Conservation (phyloP, 2,329 filamentous ascomycete species). For the Phialemoniopsis sp. region DNA sequence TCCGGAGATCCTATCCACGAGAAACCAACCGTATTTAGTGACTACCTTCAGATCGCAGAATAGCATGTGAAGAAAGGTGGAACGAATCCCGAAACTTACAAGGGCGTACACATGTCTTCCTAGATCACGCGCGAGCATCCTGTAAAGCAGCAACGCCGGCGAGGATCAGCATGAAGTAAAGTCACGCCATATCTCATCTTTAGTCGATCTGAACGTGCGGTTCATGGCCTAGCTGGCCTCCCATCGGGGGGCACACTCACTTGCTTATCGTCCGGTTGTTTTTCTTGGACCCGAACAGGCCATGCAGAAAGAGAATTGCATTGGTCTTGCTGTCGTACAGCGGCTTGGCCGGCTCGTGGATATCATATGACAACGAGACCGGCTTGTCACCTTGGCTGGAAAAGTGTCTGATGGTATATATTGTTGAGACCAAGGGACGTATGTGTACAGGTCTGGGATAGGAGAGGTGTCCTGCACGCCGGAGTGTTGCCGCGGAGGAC, state of each 20-base stretch:
- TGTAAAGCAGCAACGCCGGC: constrained; percentile 24
- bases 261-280: constrained; percentile 95
- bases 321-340: constrained; percentile 34
- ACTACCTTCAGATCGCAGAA: too few relatives aligned
- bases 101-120: constrained; percentile 78
- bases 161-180: too few relatives aligned
- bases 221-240: background rate
- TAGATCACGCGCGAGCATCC: constrained; percentile 76
- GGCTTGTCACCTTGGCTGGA: background rate
- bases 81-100: constrained; percentile 40
- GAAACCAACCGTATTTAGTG: background rate
- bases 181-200: too few relatives aligned
- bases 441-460: too few relatives aligned
- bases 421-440: too few relatives aligned
- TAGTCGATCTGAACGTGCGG: constrained; percentile 7
- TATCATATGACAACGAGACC: constrained; percentile 56
- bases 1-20: constrained; percentile 69
- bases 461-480: too few relatives aligned
- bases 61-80: background rate
- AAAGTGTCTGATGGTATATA: too few relatives aligned
- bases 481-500: too few relatives aligned
- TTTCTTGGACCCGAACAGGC: constrained; percentile 90
- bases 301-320: constrained; percentile 86
- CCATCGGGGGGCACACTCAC: constrained; percentile 47
- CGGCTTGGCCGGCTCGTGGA: constrained; percentile 54